Evolutionary conservation across 345 rosid genomes (phyloP), one percentile per base, ranked within the genome.

Genomic region (Euphorbia pulcherrima): DNA sequence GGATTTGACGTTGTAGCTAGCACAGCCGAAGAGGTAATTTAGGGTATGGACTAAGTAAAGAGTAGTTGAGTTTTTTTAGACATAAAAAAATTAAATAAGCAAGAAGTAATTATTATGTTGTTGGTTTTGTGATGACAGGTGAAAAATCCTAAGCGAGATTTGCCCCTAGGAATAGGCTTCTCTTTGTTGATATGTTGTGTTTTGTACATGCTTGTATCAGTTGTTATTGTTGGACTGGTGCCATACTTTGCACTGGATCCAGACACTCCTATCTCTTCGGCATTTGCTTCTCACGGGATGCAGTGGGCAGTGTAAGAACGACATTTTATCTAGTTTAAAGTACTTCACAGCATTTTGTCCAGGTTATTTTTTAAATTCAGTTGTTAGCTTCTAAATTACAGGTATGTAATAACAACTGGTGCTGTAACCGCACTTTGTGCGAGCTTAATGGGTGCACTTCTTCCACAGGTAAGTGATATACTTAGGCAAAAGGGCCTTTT

Each of bases 181-280:
- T 75, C 92, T 13, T 74, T 87, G 81, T 71, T 80, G 53, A 72
- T 87, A 46, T 87, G 92, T 74, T 86, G 88, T 75, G 50, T 81
- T 72, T 65, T 86, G 30, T 87, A 87, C 65, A 84, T 87, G 87
- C 87, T 87, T 74, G 82, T 87, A 64, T 84, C 89, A 48, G 81
- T 84, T 59, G 87, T 87, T 50, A 80, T 84, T 50, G 92, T 87
- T 68, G 92, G 92, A 27, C 70, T 87, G 54, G 92, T 87, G 50
- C 92, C 88, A 48, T 87, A 87, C 83, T 79, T 75, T 61, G 65
- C 86, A 16, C 51, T 87, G 71, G 77, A 81, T 80, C 86, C 86
- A 59, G 92, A 87, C 73, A 87, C 89, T 64, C 92, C 92, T 18
- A 87, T 87, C 79, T 84, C 92, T 78, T 83, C 89, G 37, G 87